Evolutionary conservation across 2,329 filamentous ascomycete genomes (phyloP).

Genomic region (Clonostachys rhizophaga): DNA sequence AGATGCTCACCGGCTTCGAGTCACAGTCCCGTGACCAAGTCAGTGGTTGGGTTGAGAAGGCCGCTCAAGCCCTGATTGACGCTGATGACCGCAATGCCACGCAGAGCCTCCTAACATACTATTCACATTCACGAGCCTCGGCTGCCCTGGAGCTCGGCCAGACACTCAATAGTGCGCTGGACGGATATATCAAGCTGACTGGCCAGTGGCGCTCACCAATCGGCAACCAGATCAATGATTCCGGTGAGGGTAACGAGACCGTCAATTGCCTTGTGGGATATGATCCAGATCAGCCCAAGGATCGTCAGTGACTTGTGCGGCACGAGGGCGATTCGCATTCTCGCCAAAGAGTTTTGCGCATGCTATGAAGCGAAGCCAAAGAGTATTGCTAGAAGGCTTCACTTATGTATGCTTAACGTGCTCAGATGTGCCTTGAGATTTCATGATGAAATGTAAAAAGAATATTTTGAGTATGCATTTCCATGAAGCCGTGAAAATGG

Average conservation of each 20-base stretch:
- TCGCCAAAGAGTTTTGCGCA: too few species aligned
- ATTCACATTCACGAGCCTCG: slow-evolving; percentile 11
- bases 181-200: slow-evolving; percentile 14
- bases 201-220: slow-evolving; percentile 13
- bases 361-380: too few species aligned
- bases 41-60: slow-evolving; percentile 9
- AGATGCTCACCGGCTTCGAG: slow-evolving; percentile 14
- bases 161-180: slow-evolving; percentile 10
- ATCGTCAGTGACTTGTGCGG: too few species aligned
- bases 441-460: too few species aligned
- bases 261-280: slow-evolving; percentile 24
- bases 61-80: slow-evolving; percentile 8
- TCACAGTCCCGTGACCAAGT: slow-evolving; percentile 9
- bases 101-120: slow-evolving; percentile 11
- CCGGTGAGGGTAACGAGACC: slow-evolving; percentile 20
- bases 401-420: too few species aligned
- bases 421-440: too few species aligned
- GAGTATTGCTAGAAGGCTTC: too few species aligned
- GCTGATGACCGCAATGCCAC: slow-evolving; percentile 10
- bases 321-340: too few species aligned
- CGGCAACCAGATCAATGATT: slow-evolving; percentile 22
- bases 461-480: too few species aligned
- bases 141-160: slow-evolving; percentile 12
- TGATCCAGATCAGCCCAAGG: slow-evolving; percentile 14
- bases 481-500: too few species aligned